Evolutionary conservation across 257 asterid genomes (phyloP), one percentile per base, ranked within the genome.

Genomic region (Gentiana dahurica): DNA sequence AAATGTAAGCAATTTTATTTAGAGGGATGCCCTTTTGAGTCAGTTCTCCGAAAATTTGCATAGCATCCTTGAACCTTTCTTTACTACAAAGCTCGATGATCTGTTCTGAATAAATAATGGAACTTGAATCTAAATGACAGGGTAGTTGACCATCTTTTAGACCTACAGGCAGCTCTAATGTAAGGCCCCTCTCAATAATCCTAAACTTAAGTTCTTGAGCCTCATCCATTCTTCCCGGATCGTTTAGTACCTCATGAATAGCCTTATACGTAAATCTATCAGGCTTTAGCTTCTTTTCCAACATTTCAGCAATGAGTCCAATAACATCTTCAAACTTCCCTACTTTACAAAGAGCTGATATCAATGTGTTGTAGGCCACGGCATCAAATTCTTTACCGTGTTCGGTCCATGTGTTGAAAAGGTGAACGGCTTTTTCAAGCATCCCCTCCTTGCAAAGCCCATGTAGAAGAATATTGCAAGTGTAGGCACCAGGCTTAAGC

Each of bases 21-120:
- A 86, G 67, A 63, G 79, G 36, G 37, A 73, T 53, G 13, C 94
- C 97, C 75, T 80, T 83, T 67, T 75, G 51, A 59, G 71, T 75
- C 73, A 76, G 69, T 58, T 86, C 87, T 60, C 59, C 33, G 58
- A 78, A 78, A 34, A 80, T 61, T 48, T 49, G 68, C 95, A 86
- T 89, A 24, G 97, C 94, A 60, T 89, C 97, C 75, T 81, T 86
- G 73, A 76, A 89, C 70, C 86, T 78, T 69, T 86, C 89, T 71
- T 75, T 72, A 41, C 71, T 64, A 49, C 95, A 89, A 41, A 83
- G 95, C 74, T 81, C 79, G n/a, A 63, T 74, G 36, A 89, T 86
- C 82, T 75, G 73, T 64, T 83, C 82, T 2, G 89, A 78, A 55
- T 65, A 71, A 36, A 71, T 73, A 58, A 58, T 3, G 13, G 85